Evolutionary conservation across 2,329 filamentous ascomycete species (phyloP), one percentile per base, ranked within the genome.

Genomic region (Alternaria sp.): DNA sequence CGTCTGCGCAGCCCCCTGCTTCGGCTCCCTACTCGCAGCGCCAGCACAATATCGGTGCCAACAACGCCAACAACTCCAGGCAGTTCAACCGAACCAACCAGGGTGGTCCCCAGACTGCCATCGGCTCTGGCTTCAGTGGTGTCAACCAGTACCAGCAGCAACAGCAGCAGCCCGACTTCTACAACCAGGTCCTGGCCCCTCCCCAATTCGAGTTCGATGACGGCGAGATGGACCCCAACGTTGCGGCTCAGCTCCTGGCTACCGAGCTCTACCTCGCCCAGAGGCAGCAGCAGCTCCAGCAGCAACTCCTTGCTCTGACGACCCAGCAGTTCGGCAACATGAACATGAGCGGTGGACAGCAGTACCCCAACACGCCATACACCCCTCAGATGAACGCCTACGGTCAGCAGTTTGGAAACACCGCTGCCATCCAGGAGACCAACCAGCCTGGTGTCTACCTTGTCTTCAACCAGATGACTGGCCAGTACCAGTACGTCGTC

Each of bases 241-340:
- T 96, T 57, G 96, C 97, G 70, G 92, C 93, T 57, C 93, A 97
- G 81, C 86, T 98, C 68, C 88, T 97, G 75, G 91, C 93, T 61
- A 96, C 93, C 74, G 97, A 97, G 80, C 83, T 96, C 78, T 97
- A 96, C 77, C 87, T 99, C 54, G 93, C 93, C 44, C 93, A 97
- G 77, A 94, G 97, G 82, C 95, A 98, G 82, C 93, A 97, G 83
- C 91, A 92, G 68, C 88, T 98, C 56, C 94, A 98, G 82, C 94
- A 97, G 82, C 93, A 98, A 82, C 87, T 98, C 69, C 88, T 93
- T 71, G 92, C 85, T 69, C 89, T 97, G 23, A 96, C 95, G 74
- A 75, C 75, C n/a, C 77, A 79, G 68, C 76, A 79, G 67, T 79
- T 79, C 49, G 73, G 73, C 50, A 89, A 88, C 69, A 84, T 97